A percentile compares a stretch with the other conserved stretches of the same genome.
Evolutionary conservation across 2,329 filamentous ascomycete genomes (phyloP).

Genomic region (Huntiella decipiens): DNA sequence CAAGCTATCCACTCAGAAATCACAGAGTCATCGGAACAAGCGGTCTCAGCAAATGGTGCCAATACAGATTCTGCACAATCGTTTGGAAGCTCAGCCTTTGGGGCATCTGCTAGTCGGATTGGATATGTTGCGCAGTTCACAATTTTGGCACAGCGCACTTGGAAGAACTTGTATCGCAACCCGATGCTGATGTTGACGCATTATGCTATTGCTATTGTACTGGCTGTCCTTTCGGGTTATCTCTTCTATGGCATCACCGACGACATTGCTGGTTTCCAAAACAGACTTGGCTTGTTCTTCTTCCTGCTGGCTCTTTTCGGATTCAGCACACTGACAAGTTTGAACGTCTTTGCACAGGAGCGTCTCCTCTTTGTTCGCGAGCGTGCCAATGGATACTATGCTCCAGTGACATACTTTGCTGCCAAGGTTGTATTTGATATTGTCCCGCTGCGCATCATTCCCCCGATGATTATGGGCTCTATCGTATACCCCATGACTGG

Average conservation of each 20-base stretch:
- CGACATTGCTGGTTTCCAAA: slow-evolving; percentile 95
- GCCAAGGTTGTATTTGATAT: slow-evolving; percentile 98
- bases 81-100: slow-evolving; percentile 33
- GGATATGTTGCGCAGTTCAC: slow-evolving; percentile 65
- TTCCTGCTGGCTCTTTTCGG: slow-evolving; percentile 91
- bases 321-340: slow-evolving; percentile 84
- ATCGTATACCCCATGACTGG: slow-evolving; percentile 98
- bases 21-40: not conserved
- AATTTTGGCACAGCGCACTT: slow-evolving; percentile 78
- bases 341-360: slow-evolving; percentile 86
- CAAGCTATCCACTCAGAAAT: slow-evolving; percentile 61
- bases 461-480: slow-evolving; percentile 82
- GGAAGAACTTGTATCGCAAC: slow-evolving; percentile 94
- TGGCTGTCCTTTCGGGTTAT: slow-evolving; percentile 86
- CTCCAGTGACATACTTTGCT: slow-evolving; percentile 80
- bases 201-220: slow-evolving; percentile 87
- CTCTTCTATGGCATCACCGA: slow-evolving; percentile 93
- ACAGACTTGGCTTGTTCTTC: slow-evolving; percentile 90
- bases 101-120: slow-evolving; percentile 67
- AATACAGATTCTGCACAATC: slow-evolving; percentile 26
- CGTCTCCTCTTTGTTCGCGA: slow-evolving; percentile 81
- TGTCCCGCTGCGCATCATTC: slow-evolving; percentile 79
- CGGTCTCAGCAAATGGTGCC: slow-evolving; percentile 41
- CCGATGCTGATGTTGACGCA: slow-evolving; percentile 97
- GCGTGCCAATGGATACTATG: slow-evolving; percentile 90